These are phyloP conservation scores for Mycosarcoma maydis DNA, from an alignment of 1,284 basidiomycete species.

Conservation along the genomic window DNA sequence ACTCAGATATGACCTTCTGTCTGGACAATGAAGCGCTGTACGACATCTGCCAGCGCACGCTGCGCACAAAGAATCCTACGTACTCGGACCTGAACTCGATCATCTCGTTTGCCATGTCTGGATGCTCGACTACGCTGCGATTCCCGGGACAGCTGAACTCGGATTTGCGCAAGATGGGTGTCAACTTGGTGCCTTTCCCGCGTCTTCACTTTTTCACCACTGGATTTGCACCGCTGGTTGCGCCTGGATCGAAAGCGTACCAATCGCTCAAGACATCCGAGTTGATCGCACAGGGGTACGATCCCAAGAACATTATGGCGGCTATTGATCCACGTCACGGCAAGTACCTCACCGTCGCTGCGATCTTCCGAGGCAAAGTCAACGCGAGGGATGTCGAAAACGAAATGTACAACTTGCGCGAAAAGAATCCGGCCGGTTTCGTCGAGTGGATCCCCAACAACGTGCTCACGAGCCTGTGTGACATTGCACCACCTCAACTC, in stretches of 20 bases:
- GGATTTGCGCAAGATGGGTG: constrained; percentile 88
- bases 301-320: constrained; percentile 70
- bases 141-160: constrained; percentile 96
- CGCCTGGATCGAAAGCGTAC: constrained; percentile 71
- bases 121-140: constrained; percentile 91
- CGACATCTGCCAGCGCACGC: constrained; percentile 79
- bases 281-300: constrained; percentile 63
- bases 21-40: constrained; percentile 95
- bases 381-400: constrained; percentile 69
- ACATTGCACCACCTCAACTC: constrained; percentile 62
- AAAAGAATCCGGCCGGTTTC: constrained; percentile 60
- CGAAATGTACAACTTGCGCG: constrained; percentile 64
- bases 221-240: constrained; percentile 65
- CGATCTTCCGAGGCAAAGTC: constrained; percentile 78
- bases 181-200: constrained; percentile 77
- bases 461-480: constrained; percentile 64
- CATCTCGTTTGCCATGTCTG: constrained; percentile 97
- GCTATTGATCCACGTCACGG: constrained; percentile 89
- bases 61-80: constrained; percentile 74
- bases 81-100: constrained; percentile 71
- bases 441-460: constrained; percentile 68
- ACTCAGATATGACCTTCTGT: constrained; percentile 87
- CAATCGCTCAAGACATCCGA: constrained; percentile 64
- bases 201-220: constrained; percentile 67
- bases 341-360: constrained; percentile 83